These are phyloP conservation scores for Zygoascus ofunaensis DNA, from an alignment of 805 yeast genomes.

Conservation along the genomic window DNA sequence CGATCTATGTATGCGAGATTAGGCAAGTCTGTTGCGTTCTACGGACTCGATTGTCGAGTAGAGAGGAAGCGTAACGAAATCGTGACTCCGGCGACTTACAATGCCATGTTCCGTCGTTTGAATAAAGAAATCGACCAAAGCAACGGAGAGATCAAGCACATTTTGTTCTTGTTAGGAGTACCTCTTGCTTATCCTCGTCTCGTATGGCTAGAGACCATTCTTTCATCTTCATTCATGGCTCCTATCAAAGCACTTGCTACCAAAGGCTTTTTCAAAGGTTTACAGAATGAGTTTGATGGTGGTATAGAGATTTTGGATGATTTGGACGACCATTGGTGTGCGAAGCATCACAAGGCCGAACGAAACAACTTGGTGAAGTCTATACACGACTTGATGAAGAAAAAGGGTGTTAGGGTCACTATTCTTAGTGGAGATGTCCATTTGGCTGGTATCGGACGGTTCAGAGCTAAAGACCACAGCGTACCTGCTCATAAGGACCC, in stretches of 20 bases:
- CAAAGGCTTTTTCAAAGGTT: slow-evolving; percentile 48
- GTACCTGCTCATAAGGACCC: slow-evolving; percentile 62
- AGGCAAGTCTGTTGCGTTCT: slow-evolving; percentile 61
- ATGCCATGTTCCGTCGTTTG: slow-evolving; percentile 50
- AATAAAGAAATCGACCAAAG: slow-evolving; percentile 42
- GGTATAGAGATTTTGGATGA: slow-evolving; percentile 86
- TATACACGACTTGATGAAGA: slow-evolving; percentile 58
- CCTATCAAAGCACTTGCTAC: slow-evolving; percentile 51
- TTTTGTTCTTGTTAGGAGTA: slow-evolving; percentile 79
- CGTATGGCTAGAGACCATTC: slow-evolving; percentile 77
- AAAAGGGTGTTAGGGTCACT: slow-evolving; percentile 62
- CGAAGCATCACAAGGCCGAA: slow-evolving; percentile 75
- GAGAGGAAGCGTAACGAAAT: slow-evolving; percentile 64
- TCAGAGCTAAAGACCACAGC: slow-evolving; percentile 43
- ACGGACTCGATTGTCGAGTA: slow-evolving; percentile 88
- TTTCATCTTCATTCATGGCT: slow-evolving; percentile 43
- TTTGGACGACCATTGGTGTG: slow-evolving; percentile 95
- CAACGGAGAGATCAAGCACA: slow-evolving; percentile 56
- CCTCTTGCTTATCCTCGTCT: slow-evolving; percentile 92
- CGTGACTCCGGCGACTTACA: slow-evolving; percentile 48
- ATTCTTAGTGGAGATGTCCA: slow-evolving; percentile 92
- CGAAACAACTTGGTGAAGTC: slow-evolving; percentile 58
- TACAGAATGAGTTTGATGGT: slow-evolving; percentile 89
- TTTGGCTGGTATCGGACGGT: slow-evolving; percentile 72
- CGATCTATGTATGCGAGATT: slow-evolving; percentile 65